Evolutionary conservation across 768 basidiomycete genomes (phyloP).

Genomic region (Russula earlei): DNA sequence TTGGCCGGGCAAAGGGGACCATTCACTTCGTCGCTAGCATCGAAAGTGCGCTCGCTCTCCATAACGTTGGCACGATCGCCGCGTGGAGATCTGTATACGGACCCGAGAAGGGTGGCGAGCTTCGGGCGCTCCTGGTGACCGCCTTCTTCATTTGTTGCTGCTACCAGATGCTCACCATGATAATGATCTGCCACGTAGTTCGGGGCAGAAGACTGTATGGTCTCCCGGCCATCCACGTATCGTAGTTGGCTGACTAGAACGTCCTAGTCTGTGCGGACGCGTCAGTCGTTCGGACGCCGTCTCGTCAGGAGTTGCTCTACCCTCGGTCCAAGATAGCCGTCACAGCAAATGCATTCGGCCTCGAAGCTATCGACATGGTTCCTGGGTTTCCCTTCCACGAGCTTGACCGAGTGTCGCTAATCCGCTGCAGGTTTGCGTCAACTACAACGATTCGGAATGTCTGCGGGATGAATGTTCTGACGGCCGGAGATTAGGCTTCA

Average conservation of each 20-base stretch:
- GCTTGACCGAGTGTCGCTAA: neutral
- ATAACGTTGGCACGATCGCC: slow-evolving; percentile 62
- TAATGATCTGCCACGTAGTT: slow-evolving; percentile 46
- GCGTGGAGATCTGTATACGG: slow-evolving; percentile 48
- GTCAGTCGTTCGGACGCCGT: slow-evolving; percentile 64
- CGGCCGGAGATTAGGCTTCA: slow-evolving; percentile 75
- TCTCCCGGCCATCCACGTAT: neutral
- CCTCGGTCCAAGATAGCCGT: slow-evolving; percentile 77
- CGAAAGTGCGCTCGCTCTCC: slow-evolving; percentile 69
- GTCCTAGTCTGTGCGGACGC: slow-evolving; percentile 80
- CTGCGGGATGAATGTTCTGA: slow-evolving; percentile 71
- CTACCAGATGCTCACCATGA: neutral
- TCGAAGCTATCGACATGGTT: slow-evolving; percentile 90
- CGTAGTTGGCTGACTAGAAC: neutral
- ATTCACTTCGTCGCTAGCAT: slow-evolving; percentile 69
- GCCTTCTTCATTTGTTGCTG: neutral
- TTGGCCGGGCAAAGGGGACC: slow-evolving; percentile 26
- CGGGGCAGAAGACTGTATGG: slow-evolving; percentile 86
- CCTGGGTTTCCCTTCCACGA: neutral
- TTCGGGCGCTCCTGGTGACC: slow-evolving; percentile 58
- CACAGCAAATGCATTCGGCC: slow-evolving; percentile 71
- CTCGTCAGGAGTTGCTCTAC: slow-evolving; percentile 69
- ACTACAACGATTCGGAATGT: slow-evolving; percentile 65
- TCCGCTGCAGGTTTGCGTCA: slow-evolving; percentile 62
- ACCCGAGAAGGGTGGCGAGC: slow-evolving; percentile 36